Base-by-base conservation (phyloP, 2,329 filamentous ascomycete genomes). In the Ilyonectria mors-panacis region DNA sequence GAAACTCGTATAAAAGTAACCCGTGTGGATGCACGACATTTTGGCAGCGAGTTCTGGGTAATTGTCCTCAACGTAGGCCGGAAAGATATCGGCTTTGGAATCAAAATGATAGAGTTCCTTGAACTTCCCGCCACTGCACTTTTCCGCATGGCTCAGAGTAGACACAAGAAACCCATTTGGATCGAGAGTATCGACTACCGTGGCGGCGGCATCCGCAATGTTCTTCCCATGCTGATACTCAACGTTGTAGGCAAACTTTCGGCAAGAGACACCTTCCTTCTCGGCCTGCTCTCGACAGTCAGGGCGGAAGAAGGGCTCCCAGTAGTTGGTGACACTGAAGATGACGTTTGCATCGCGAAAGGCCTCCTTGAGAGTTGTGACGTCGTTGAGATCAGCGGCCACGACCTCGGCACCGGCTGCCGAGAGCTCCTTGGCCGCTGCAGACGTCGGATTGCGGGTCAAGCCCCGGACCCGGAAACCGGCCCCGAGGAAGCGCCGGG, bases 271-370 rank as follows among this genome's bases (percentile, higher is more conserved):
- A 6, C 82, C 84, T 13, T 76, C 70, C 35, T 80, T 78, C 4
- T 73, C 65, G 3, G 82, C 84, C 57, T 78, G 78, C 23, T 77
- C 72, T 13, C 83, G 81, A 65, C 79, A 82, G 66, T 84, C 82
- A 0, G 82, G 79, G 3, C 82, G 78, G 73, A 83, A 82, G 72
- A 87, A 87, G 2, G 82, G 80, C 60, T 86, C 83, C 84, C 85
- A 89, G 77, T 86, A 89, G 68, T 89, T 83, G 0, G 87, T 89
- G 56, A 87, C 84, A 66, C 81, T 81, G 77, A 89, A 89, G 66
- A 89, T 87, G 63, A 83, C 73, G 65, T 84, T 82, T 19, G 85
- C 86, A 8, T 82, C 84, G 2, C 69, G 42, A 62, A 87, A 86
- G 0, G 82, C 84, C 0, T 70, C 47, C 53, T 79, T 75, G 37